Evolutionary conservation across 192 early-diverging fungal species (phyloP).

Genomic region (Coemansia sp.): DNA sequence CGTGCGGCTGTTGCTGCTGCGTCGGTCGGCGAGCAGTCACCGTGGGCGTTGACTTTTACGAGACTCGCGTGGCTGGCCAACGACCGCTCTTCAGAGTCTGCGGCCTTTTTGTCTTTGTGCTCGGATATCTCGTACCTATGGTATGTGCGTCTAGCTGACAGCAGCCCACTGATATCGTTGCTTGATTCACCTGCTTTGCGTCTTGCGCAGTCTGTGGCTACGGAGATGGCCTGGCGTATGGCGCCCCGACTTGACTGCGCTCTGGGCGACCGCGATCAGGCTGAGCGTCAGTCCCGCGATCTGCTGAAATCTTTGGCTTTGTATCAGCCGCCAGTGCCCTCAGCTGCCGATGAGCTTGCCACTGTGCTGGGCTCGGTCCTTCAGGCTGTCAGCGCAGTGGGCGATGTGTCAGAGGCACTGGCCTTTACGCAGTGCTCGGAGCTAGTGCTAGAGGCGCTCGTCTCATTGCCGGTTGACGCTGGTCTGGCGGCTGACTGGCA

Average conservation of each 20-base stretch:
- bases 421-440: not conserved
- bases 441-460: not conserved
- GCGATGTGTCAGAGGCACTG: not conserved
- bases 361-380: constrained; percentile 1
- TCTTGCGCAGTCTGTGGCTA: constrained; percentile 27
- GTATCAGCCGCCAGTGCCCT: constrained; percentile 3
- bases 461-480: not conserved
- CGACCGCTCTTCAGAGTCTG: not conserved
- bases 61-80: constrained; percentile 35
- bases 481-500: constrained; percentile 7
- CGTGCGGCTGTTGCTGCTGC: not conserved
- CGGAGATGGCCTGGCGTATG: constrained; percentile 31
- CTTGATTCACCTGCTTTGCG: constrained; percentile 10
- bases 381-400: not conserved
- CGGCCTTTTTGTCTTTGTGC: constrained; percentile 19
- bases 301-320: constrained; percentile 18
- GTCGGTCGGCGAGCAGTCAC: constrained; percentile 5
- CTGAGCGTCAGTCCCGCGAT: constrained; percentile 5
- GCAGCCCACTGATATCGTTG: not conserved
- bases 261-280: constrained; percentile 5
- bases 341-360: not conserved
- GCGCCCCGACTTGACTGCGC: constrained; percentile 19
- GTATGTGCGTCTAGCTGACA: constrained; percentile 10
- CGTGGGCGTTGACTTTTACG: constrained; percentile 35
- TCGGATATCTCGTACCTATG: constrained; percentile 27